phyloP scores from a whole-genome alignment of 2,329 filamentous ascomycete species.

The Coniochaeta sp. region DNA sequence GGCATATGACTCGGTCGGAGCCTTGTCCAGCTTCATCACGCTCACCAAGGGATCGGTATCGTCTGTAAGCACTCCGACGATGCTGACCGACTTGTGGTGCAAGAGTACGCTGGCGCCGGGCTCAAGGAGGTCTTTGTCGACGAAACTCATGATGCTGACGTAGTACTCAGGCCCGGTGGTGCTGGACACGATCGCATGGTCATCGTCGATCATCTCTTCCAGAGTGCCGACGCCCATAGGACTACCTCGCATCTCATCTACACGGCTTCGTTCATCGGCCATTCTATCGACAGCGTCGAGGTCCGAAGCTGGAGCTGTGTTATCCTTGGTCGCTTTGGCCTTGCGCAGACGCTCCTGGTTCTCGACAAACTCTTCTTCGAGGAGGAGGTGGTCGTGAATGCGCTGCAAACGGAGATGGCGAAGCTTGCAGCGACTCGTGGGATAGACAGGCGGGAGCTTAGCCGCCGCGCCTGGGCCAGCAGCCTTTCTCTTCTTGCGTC shows the following conservation, averaged over 20 bases:
- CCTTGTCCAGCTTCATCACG: conserved; percentile 99
- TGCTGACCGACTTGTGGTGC: conserved; percentile 96
- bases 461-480: conserved; percentile 89
- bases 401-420: conserved; percentile 96
- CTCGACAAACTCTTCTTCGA: conserved; percentile 98
- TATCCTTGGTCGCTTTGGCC: conserved; percentile 74
- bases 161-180: conserved; percentile 98
- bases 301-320: conserved; percentile 56
- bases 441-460: conserved; percentile 90
- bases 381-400: conserved; percentile 91
- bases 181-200: conserved; percentile 96
- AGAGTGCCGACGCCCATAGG: conserved; percentile 97
- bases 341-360: conserved; percentile 96
- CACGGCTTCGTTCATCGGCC: conserved; percentile 87
- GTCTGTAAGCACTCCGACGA: conserved; percentile 94
- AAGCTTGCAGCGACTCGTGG: conserved; percentile 95
- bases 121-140: conserved; percentile 96
- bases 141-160: conserved; percentile 99
- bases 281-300: conserved; percentile 74
- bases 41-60: conserved; percentile 92
- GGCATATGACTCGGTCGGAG: conserved; percentile 94
- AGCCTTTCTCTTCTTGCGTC: conserved; percentile 96
- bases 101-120: conserved; percentile 91
- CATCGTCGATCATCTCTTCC: conserved; percentile 98
- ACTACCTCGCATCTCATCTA: conserved; percentile 97